Conservation (phyloP, 805 yeast species). For the Candida orba region DNA sequence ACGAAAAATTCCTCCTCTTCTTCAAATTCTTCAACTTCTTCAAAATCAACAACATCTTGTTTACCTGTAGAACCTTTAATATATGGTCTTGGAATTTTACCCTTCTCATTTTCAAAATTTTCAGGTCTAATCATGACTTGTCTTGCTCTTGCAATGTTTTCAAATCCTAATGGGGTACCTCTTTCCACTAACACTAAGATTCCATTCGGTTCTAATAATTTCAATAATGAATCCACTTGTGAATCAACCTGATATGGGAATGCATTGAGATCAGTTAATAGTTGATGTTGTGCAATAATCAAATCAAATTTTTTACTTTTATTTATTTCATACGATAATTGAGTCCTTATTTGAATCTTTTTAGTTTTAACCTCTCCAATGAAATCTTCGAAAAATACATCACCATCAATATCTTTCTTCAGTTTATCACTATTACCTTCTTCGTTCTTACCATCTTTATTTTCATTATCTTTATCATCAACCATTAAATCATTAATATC, state of each 20-base stretch:
- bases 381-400: conserved; percentile 26
- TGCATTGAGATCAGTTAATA: conserved; percentile 49
- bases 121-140: conserved; percentile 89
- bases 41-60: conserved; percentile 2
- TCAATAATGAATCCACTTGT: conserved; percentile 50
- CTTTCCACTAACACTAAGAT: conserved; percentile 74
- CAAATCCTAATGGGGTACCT: conserved; percentile 88
- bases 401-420: conserved; percentile 12
- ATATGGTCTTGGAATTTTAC: conserved; percentile 67
- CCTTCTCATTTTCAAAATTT: conserved; percentile 42
- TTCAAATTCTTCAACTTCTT: conserved; percentile 13
- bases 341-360: conserved; percentile 45
- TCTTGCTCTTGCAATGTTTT: conserved; percentile 81
- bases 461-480: conserved; percentile 7
- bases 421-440: no score
- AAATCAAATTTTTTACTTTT: conserved; percentile 55
- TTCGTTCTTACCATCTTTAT: background rate
- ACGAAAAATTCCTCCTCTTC: conserved; percentile 22
- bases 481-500: conserved; percentile 14
- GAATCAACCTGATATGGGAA: conserved; percentile 73
- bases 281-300: conserved; percentile 75
- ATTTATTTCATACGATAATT: conserved; percentile 46
- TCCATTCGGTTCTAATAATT: conserved; percentile 69
- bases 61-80: conserved; percentile 39
- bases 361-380: conserved; percentile 52